These are phyloP conservation scores for Anastatica hierochuntica DNA, from an alignment of 345 rosid genomes.

Conservation along the genomic window DNA sequence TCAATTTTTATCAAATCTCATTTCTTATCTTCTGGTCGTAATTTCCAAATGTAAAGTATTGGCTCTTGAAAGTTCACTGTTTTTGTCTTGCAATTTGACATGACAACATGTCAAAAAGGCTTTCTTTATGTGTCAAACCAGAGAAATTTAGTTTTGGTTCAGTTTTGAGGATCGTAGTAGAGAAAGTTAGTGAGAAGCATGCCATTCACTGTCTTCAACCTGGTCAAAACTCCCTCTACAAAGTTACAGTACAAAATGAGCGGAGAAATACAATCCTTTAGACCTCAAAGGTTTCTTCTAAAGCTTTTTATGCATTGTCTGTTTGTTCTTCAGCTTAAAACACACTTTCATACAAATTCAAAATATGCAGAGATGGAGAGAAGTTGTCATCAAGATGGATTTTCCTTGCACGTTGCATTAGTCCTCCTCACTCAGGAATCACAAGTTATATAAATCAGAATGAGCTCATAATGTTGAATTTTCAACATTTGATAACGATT, in stretches of 20 bases:
- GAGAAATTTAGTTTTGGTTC: conserved; percentile 22
- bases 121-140: conserved; percentile 22
- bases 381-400: conserved; percentile 9
- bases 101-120: conserved; percentile 18
- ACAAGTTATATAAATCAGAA: conserved; percentile 24
- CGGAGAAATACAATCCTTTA: conserved; percentile 4
- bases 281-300: conserved; percentile 17
- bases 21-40: no score
- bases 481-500: neutral
- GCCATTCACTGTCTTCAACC: conserved; percentile 19
- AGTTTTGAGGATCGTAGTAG: conserved; percentile 20
- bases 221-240: conserved; percentile 23
- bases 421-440: conserved; percentile 11
- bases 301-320: neutral
- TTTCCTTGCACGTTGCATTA: neutral
- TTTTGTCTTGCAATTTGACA: conserved; percentile 5
- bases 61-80: no score
- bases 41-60: no score
- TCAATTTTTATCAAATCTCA: no score
- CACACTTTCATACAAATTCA: neutral
- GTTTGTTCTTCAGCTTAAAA: neutral
- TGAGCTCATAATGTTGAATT: neutral
- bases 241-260: conserved; percentile 21
- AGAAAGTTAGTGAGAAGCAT: conserved; percentile 8
- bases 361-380: neutral